Conservation (phyloP, 106 monocot species). For the Amphibolis antarctica region DNA sequence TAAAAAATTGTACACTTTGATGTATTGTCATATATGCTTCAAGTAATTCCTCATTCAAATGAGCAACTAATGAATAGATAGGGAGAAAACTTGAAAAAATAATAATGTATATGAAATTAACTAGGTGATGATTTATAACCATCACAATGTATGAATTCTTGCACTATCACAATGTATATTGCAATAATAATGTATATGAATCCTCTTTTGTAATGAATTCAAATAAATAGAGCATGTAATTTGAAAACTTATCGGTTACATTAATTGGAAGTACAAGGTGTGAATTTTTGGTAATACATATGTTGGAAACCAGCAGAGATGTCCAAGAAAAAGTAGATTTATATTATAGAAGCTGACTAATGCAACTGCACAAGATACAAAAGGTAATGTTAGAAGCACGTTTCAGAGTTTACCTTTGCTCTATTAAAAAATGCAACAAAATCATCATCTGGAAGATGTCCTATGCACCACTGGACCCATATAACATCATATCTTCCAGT, state of each 20-base stretch:
- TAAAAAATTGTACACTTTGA: too few relatives aligned
- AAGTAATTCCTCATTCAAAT: too few relatives aligned
- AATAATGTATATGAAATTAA: too few relatives aligned
- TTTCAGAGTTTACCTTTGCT: slow-evolving; percentile 50
- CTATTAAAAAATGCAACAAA: slow-evolving; percentile 86
- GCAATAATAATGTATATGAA: too few relatives aligned
- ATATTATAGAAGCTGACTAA: not conserved
- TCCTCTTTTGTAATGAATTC: not conserved
- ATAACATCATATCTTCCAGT: slow-evolving; percentile 89
- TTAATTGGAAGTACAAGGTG: too few relatives aligned
- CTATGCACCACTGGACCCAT: slow-evolving; percentile 99
- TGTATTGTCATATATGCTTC: too few relatives aligned
- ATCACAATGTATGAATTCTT: too few relatives aligned
- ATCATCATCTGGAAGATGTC: slow-evolving; percentile 89
- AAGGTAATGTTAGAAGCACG: not conserved
- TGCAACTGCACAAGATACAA: not conserved
- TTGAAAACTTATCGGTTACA: not conserved
- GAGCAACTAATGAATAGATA: too few relatives aligned
- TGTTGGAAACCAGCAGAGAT: not conserved
- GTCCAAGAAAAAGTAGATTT: not conserved
- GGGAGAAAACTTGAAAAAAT: too few relatives aligned
- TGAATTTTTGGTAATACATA: not conserved
- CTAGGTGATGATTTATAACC: too few relatives aligned
- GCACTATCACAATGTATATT: too few relatives aligned
- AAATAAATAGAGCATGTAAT: not conserved